Conservation (phyloP, 169 alveolate genomes). For the Babesia caballi region DNA sequence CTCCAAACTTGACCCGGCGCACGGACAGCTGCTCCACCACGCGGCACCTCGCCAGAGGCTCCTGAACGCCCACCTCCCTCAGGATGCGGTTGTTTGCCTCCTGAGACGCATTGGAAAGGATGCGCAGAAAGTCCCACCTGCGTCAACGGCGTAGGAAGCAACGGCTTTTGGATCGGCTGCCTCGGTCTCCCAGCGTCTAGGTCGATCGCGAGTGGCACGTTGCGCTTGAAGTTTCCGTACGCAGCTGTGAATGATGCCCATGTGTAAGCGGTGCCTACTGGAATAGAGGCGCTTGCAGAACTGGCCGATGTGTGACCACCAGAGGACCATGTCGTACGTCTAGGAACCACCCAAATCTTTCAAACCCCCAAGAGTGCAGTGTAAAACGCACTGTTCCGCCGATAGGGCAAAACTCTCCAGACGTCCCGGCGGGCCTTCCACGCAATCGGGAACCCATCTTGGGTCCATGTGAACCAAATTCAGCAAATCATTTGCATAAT, state of each 20-base stretch:
- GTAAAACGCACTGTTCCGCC: no score
- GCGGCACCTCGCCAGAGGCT: conserved; percentile 70
- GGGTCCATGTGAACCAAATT: no score
- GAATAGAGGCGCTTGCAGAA: background rate
- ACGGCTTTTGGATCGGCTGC: conserved; percentile 52
- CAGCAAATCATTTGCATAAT: background rate
- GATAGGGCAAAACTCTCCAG: no score
- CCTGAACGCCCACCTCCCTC: conserved; percentile 7
- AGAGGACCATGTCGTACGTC: background rate
- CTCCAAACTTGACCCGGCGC: conserved; percentile 76
- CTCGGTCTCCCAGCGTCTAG: conserved; percentile 78
- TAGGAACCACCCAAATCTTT: no score
- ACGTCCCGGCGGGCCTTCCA: no score
- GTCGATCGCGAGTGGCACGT: conserved; percentile 74
- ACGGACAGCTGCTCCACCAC: conserved; percentile 76
- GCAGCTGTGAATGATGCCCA: conserved; percentile 25
- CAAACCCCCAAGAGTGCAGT: no score
- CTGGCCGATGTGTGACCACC: background rate
- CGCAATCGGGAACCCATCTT: no score
- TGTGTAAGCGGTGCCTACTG: background rate
- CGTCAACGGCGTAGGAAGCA: conserved; percentile 61
- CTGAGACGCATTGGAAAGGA: conserved; percentile 19
- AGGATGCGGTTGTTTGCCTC: conserved; percentile 36
- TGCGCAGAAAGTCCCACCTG: conserved; percentile 51
- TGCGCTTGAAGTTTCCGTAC: conserved; percentile 71